Percentiles rank a stretch among this genome's conserved stretches.
These are phyloP conservation scores for Saccharomyces paradoxus DNA, from an alignment of 805 yeast genomes.

Conservation along the genomic window DNA sequence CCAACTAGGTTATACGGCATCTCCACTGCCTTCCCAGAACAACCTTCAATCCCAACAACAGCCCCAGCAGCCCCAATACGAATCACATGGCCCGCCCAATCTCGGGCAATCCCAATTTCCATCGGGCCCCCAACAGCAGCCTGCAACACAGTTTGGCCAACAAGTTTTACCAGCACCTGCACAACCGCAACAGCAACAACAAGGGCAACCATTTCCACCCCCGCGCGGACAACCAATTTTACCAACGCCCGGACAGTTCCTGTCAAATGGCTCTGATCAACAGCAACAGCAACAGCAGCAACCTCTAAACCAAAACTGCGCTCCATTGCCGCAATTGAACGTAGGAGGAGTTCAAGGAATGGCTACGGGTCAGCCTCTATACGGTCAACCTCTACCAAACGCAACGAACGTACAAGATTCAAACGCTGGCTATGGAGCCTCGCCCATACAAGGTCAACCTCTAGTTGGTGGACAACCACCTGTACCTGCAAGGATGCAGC, in stretches of 20 bases:
- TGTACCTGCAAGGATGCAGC: background rate
- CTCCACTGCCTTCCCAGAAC: slow-evolving; percentile 4
- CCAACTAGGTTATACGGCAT: background rate
- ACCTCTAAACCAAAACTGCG: background rate
- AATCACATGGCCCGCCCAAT: background rate
- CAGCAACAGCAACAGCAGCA: background rate
- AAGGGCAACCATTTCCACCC: slow-evolving; percentile 4
- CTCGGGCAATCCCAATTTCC: slow-evolving; percentile 3
- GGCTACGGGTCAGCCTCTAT: background rate
- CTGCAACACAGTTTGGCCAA: slow-evolving; percentile 3
- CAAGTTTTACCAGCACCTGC: background rate
- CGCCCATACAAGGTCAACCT: slow-evolving; percentile 1
- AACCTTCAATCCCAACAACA: slow-evolving; percentile 7
- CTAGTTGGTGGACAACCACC: background rate
- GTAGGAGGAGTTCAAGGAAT: background rate
- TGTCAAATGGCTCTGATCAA: background rate
- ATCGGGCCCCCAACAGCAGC: slow-evolving; percentile 2
- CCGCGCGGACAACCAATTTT: slow-evolving; percentile 7
- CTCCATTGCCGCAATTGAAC: background rate
- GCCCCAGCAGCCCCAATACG: slow-evolving; percentile 4
- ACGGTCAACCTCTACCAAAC: slow-evolving; percentile 2
- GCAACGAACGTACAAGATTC: background rate
- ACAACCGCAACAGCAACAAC: slow-evolving; percentile 7
- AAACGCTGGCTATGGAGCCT: background rate
- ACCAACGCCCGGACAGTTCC: background rate